Conservation (phyloP, 1,284 basidiomycete genomes). For the Irpex sp. region DNA sequence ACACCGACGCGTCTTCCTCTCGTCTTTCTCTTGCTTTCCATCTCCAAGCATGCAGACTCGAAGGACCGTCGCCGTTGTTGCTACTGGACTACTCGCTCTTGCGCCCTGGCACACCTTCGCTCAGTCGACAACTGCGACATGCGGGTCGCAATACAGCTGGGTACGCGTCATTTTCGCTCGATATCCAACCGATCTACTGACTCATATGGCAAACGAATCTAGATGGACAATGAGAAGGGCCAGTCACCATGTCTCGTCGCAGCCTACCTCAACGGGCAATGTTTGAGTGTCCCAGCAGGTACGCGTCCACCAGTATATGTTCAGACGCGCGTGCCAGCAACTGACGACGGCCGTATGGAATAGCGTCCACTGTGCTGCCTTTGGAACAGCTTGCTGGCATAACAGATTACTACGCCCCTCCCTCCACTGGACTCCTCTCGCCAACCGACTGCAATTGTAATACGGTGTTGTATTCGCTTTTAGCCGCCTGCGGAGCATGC, state of each 20-base stretch:
- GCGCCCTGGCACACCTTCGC: not conserved
- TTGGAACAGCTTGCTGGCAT: not conserved
- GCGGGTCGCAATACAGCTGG: conserved; percentile 2
- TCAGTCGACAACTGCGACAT: conserved; percentile 4
- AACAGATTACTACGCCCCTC: conserved; percentile 2
- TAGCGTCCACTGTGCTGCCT: not conserved
- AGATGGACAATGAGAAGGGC: conserved; percentile 9
- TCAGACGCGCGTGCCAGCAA: not conserved
- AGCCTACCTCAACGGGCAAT: conserved; percentile 9
- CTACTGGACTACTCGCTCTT: not conserved
- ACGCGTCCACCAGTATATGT: not conserved
- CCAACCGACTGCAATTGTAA: conserved; percentile 9
- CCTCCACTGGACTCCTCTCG: not conserved
- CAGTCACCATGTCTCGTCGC: conserved; percentile 13
- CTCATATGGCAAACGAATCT: not conserved
- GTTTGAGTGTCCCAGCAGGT: conserved; percentile 1
- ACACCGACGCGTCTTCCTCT: not conserved
- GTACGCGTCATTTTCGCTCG: conserved; percentile 1
- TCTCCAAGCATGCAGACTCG: not conserved
- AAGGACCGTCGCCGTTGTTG: not conserved
- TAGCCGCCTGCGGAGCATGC: conserved; percentile 9
- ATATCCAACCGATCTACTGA: not conserved
- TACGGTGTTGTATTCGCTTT: conserved; percentile 13
- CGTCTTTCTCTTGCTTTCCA: not conserved
- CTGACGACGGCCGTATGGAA: not conserved